A percentile compares a stretch with the other conserved stretches of the same genome.
Conservation (phyloP, 2,329 filamentous ascomycete species). For the Clarireedia monteithiana region DNA sequence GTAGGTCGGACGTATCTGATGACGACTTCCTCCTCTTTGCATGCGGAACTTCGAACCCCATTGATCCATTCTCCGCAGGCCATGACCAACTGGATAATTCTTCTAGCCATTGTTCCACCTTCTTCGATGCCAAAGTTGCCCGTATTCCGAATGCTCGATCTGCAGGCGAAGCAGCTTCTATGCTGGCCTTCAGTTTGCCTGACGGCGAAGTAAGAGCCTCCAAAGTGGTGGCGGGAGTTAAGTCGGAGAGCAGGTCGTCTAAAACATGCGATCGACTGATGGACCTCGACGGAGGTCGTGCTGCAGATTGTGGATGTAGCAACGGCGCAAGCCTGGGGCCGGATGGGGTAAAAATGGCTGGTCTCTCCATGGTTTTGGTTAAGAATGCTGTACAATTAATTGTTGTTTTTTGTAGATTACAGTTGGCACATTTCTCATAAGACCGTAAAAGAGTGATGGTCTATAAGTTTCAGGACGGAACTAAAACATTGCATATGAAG, state of each 20-base stretch:
- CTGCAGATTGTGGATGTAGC: slow-evolving; percentile 14
- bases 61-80: slow-evolving; percentile 41
- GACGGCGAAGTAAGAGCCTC: slow-evolving; percentile 49
- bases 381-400: slow-evolving; percentile 13
- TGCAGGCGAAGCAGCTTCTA: slow-evolving; percentile 52
- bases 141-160: slow-evolving; percentile 66
- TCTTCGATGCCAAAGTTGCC: slow-evolving; percentile 62
- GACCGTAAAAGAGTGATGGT: slow-evolving; percentile 9
- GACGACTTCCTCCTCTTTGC: slow-evolving; percentile 35
- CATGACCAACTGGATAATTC: slow-evolving; percentile 58
- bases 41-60: slow-evolving; percentile 46
- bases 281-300: slow-evolving; percentile 21
- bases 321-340: slow-evolving; percentile 18
- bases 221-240: slow-evolving; percentile 53
- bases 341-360: slow-evolving; percentile 16
- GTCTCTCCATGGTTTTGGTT: slow-evolving; percentile 17
- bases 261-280: slow-evolving; percentile 16
- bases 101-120: slow-evolving; percentile 66
- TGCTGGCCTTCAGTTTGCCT: slow-evolving; percentile 47
- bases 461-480: neutral
- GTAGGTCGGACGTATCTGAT: slow-evolving; percentile 15
- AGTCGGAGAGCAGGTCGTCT: slow-evolving; percentile 54
- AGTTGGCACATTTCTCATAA: slow-evolving; percentile 16
- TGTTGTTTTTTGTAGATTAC: slow-evolving; percentile 9
- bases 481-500: slow-evolving; percentile 1